A percentile compares a stretch with the other conserved stretches of the same genome.
Conservation (phyloP, 2,329 filamentous ascomycete species). For the Aspergillus viridinutans region DNA sequence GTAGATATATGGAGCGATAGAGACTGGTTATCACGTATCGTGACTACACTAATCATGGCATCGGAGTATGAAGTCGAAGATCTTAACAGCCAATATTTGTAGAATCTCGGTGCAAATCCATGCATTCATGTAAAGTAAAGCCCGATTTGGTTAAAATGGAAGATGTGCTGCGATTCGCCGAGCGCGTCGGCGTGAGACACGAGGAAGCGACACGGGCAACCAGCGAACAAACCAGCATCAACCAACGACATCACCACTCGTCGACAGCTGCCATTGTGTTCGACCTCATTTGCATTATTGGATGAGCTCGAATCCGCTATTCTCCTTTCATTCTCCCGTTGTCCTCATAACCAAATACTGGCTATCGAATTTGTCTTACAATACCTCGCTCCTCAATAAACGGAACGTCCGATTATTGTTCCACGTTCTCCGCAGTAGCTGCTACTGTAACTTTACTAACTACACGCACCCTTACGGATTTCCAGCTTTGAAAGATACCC, state of each 20-base stretch:
- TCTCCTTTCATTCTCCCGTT: background rate
- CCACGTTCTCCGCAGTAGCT: background rate
- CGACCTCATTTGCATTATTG: background rate
- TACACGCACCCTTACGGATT: background rate
- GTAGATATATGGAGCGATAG: background rate
- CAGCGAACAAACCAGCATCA: constrained; percentile 1
- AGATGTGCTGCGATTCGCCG: background rate
- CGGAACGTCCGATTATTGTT: background rate
- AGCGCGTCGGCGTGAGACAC: constrained; percentile 12
- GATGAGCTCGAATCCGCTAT: background rate
- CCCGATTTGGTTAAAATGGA: background rate
- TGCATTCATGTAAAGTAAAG: background rate
- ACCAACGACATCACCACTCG: constrained; percentile 9
- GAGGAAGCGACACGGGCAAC: constrained; percentile 1
- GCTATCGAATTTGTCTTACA: background rate
- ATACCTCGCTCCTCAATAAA: background rate
- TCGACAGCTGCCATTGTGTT: background rate
- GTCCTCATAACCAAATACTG: background rate
- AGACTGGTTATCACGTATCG: background rate
- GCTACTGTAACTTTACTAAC: background rate
- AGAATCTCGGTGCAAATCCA: background rate
- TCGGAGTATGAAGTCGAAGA: background rate
- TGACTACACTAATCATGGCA: background rate
- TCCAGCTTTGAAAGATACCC: background rate
- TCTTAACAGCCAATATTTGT: background rate